These are phyloP conservation scores for Cladobotryum mycophilum DNA, from an alignment of 2,329 filamentous ascomycete genomes.

Conservation along the genomic window DNA sequence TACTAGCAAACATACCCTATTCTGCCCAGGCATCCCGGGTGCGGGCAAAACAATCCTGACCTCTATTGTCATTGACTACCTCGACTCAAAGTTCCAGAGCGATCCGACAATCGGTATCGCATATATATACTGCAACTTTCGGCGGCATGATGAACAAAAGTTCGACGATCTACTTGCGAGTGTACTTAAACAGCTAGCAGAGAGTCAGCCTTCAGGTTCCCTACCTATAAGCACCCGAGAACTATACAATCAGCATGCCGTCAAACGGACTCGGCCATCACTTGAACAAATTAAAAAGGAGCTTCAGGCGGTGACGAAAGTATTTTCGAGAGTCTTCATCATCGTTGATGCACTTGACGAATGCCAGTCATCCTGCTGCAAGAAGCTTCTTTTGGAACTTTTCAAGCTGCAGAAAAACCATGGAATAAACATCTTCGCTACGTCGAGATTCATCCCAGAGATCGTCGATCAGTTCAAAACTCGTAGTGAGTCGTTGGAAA, in stretches of 20 bases:
- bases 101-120: slow-evolving; percentile 17
- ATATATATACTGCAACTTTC: slow-evolving; percentile 29
- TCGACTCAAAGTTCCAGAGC: slow-evolving; percentile 12
- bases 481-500: not conserved
- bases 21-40: not conserved
- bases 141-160: slow-evolving; percentile 20
- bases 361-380: not conserved
- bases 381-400: not conserved
- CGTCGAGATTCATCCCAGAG: not conserved
- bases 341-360: slow-evolving; percentile 25
- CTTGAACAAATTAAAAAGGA: not conserved
- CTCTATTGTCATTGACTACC: slow-evolving; percentile 13
- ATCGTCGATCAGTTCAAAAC: not conserved
- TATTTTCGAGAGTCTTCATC: slow-evolving; percentile 14
- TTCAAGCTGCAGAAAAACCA: not conserved
- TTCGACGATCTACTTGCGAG: slow-evolving; percentile 21
- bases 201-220: slow-evolving; percentile 9
- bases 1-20: slow-evolving; percentile 21
- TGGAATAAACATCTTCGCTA: not conserved
- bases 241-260: not conserved
- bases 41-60: slow-evolving; percentile 31
- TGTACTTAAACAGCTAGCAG: slow-evolving; percentile 26
- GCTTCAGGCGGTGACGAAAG: slow-evolving; percentile 1
- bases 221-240: not conserved
- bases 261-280: not conserved